Percentiles rank a stretch among this genome's conserved stretches.
Conservation (phyloP, 495 filamentous ascomycete species). For the Penicillium daleae region DNA sequence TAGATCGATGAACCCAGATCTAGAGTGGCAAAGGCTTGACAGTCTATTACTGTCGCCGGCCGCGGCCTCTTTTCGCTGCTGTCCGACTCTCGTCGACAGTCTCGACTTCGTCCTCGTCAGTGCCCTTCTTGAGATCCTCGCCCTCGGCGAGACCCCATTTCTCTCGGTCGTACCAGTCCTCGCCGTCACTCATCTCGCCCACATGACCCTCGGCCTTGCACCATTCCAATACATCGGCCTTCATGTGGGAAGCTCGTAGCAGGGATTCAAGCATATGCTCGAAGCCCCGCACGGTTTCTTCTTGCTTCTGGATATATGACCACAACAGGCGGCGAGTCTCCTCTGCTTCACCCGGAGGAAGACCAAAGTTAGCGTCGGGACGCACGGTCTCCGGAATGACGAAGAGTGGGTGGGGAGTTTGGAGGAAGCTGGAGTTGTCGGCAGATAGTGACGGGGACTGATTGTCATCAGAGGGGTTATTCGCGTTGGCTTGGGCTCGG, state of each 20-base stretch:
- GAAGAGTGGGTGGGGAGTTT: constrained; percentile 81
- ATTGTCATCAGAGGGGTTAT: constrained; percentile 36
- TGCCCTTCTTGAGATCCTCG: constrained; percentile 86
- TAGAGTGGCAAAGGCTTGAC: neutral
- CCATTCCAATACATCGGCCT: constrained; percentile 81
- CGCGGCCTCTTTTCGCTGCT: constrained; percentile 63
- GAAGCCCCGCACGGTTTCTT: constrained; percentile 85
- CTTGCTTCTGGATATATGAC: constrained; percentile 91
- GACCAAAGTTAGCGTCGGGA: constrained; percentile 78
- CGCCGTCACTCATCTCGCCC: constrained; percentile 84
- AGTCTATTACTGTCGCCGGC: constrained; percentile 37
- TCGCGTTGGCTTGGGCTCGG: constrained; percentile 63
- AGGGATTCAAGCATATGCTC: constrained; percentile 76
- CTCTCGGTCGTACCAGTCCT: constrained; percentile 94
- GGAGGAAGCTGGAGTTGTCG: constrained; percentile 52
- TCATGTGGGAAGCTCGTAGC: constrained; percentile 74
- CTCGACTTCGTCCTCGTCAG: constrained; percentile 89
- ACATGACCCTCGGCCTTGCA: constrained; percentile 88
- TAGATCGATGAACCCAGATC: neutral
- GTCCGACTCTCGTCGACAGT: constrained; percentile 73
- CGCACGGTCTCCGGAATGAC: constrained; percentile 67
- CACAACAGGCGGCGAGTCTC: constrained; percentile 83
- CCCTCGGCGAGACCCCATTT: constrained; percentile 76
- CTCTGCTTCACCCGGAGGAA: constrained; percentile 82
- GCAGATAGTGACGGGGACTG: constrained; percentile 51